A percentile compares a stretch with the other conserved stretches of the same genome.
These are phyloP conservation scores for Saturnispora sekii DNA, from an alignment of 805 yeast genomes.

Conservation along the genomic window DNA sequence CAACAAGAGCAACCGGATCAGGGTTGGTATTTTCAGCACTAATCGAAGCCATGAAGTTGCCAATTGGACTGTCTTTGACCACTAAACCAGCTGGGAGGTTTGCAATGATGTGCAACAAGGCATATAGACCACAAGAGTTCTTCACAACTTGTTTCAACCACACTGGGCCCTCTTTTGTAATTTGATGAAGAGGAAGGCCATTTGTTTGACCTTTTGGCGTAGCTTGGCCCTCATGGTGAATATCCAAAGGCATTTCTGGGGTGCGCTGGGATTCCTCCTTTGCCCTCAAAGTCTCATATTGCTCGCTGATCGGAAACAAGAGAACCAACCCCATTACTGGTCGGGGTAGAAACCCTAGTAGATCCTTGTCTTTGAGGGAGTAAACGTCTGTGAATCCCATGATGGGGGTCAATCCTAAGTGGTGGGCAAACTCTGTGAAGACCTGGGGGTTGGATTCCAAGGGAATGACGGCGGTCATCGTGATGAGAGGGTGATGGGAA, in stretches of 20 bases:
- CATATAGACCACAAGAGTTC: slow-evolving; percentile 92
- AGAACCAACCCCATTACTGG: slow-evolving; percentile 71
- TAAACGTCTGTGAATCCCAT: slow-evolving; percentile 70
- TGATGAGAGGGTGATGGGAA: no score
- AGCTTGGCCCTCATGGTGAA: background rate
- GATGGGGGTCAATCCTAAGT: slow-evolving; percentile 54
- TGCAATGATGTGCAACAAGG: slow-evolving; percentile 47
- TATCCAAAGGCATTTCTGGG: background rate
- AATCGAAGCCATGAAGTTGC: slow-evolving; percentile 20
- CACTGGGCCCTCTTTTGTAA: slow-evolving; percentile 25
- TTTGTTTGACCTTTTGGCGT: background rate
- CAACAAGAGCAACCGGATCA: slow-evolving; percentile 15
- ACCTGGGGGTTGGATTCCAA: slow-evolving; percentile 85
- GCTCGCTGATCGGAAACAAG: slow-evolving; percentile 67
- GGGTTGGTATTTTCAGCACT: slow-evolving; percentile 18
- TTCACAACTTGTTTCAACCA: slow-evolving; percentile 83
- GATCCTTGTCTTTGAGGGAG: slow-evolving; percentile 76
- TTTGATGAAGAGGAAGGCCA: background rate
- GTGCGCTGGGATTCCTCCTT: slow-evolving; percentile 18
- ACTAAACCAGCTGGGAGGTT: slow-evolving; percentile 35
- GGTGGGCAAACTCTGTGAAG: slow-evolving; percentile 57
- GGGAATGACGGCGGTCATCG: slow-evolving; percentile 51
- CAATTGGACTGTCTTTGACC: slow-evolving; percentile 27
- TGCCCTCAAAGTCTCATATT: slow-evolving; percentile 44
- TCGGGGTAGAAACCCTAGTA: slow-evolving; percentile 69